These are phyloP conservation scores for Calonectria multiphialidica DNA, from an alignment of 2,329 filamentous ascomycete species.

Conservation along the genomic window DNA sequence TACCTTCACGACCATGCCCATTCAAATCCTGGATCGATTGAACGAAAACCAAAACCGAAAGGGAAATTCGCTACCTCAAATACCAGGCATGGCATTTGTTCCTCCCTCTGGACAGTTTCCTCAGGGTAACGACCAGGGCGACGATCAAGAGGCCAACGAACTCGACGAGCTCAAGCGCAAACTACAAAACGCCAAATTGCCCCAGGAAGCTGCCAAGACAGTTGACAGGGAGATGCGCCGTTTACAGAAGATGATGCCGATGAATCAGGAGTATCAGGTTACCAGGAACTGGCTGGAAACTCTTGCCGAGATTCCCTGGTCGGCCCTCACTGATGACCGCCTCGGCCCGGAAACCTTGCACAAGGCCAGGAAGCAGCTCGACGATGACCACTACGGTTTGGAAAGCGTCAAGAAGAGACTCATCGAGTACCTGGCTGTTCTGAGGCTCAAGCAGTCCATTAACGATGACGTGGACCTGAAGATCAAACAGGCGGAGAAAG, in stretches of 20 bases:
- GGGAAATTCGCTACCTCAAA: slow-evolving; percentile 47
- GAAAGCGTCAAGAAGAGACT: slow-evolving; percentile 98
- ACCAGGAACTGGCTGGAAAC: slow-evolving; percentile 95
- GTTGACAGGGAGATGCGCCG: slow-evolving; percentile 90
- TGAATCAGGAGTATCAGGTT: slow-evolving; percentile 96
- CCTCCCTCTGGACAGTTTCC: slow-evolving; percentile 51
- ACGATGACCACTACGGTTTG: slow-evolving; percentile 95
- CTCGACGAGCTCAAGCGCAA: slow-evolving; percentile 92
- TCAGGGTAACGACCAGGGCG: slow-evolving; percentile 64
- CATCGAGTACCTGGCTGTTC: slow-evolving; percentile 95
- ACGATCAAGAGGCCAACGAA: slow-evolving; percentile 89
- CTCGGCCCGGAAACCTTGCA: slow-evolving; percentile 84
- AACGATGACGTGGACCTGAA: slow-evolving; percentile 87
- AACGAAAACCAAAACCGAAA: slow-evolving; percentile 54
- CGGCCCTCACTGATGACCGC: slow-evolving; percentile 84
- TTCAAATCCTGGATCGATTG: slow-evolving; percentile 71
- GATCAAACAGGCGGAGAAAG: slow-evolving; percentile 75
- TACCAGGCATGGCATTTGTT: slow-evolving; percentile 55
- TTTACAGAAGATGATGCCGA: slow-evolving; percentile 94
- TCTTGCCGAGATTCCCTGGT: slow-evolving; percentile 93
- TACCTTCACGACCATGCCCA: slow-evolving; percentile 75
- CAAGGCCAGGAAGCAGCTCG: slow-evolving; percentile 87
- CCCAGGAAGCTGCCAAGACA: slow-evolving; percentile 88
- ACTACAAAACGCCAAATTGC: slow-evolving; percentile 83
- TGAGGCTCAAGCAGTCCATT: slow-evolving; percentile 92